A percentile compares a stretch with the other conserved stretches of the same genome.
Evolutionary conservation across 225 moss, liverwort and hornwort genomes (phyloP).

Genomic region (Straminergon stramineum): DNA sequence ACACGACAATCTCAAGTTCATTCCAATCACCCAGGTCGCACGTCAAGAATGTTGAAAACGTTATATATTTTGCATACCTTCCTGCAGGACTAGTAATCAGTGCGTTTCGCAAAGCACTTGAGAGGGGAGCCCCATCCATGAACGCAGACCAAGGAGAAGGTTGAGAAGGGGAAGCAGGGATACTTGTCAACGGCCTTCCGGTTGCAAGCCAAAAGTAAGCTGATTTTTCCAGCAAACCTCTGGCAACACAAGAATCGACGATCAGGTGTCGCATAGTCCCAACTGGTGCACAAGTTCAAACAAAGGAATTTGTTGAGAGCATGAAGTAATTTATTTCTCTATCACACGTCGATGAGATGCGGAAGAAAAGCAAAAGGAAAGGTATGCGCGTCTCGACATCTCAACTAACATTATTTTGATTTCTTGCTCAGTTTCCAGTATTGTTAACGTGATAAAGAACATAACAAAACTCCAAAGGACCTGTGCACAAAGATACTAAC

Average conservation of each 20-base stretch:
- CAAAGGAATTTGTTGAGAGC: background rate
- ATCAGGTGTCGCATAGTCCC: constrained; percentile 85
- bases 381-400: background rate
- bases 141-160: constrained; percentile 74
- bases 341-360: background rate
- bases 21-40: background rate
- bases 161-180: constrained; percentile 41
- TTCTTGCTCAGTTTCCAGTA: background rate
- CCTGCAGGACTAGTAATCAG: constrained; percentile 64
- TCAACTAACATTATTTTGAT: background rate
- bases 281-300: constrained; percentile 33
- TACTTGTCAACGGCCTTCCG: constrained; percentile 34
- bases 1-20: background rate
- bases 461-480: background rate
- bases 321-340: background rate
- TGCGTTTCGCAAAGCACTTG: constrained; percentile 48
- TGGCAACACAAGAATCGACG: constrained; percentile 86
- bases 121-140: constrained; percentile 85
- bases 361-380: background rate
- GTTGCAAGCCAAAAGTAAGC: constrained; percentile 81
- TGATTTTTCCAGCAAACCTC: constrained; percentile 72
- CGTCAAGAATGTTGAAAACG: background rate
- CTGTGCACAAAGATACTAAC: background rate
- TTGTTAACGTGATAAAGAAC: background rate
- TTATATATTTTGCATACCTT: constrained; percentile 41